Percentiles rank a stretch among this genome's conserved stretches.
phyloP scores from a whole-genome alignment of 179 eudicot genomes.

The Gypsophila paniculata region DNA sequence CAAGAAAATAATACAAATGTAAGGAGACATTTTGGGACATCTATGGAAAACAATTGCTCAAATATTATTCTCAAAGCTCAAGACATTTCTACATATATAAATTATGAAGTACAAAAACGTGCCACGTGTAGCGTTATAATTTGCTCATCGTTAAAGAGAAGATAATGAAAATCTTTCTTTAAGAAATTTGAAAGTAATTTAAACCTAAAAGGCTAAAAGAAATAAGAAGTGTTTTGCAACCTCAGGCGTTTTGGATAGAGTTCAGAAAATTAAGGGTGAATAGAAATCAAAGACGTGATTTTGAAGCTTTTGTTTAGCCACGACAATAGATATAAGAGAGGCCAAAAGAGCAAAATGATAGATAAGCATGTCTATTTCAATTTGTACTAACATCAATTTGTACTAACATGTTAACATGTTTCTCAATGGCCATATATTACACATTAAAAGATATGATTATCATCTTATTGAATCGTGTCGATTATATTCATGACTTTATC shows the following conservation, averaged over 20 bases:
- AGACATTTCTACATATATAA: constrained; percentile 24
- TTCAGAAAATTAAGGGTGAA: not conserved
- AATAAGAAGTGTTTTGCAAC: constrained; percentile 7
- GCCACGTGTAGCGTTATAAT: constrained; percentile 21
- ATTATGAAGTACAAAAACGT: not conserved
- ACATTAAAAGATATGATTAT: not conserved
- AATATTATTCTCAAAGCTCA: not conserved
- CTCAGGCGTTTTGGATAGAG: not conserved
- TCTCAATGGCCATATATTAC: constrained; percentile 1
- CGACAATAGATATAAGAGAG: not conserved
- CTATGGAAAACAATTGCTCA: constrained; percentile 5
- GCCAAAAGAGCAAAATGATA: constrained; percentile 10
- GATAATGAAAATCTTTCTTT: constrained; percentile 7
- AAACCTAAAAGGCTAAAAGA: not conserved
- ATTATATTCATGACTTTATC: too few relatives aligned
- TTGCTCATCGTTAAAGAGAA: constrained; percentile 19
- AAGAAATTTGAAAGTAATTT: not conserved
- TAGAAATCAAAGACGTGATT: constrained; percentile 20
- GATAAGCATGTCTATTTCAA: constrained; percentile 26
- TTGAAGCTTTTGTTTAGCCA: constrained; percentile 21
- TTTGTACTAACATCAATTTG: constrained; percentile 1
- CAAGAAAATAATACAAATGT: not conserved
- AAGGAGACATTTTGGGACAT: not conserved
- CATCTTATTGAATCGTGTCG: too few relatives aligned
- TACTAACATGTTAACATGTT: not conserved